Conservation (phyloP, 140 eudicot genomes). For the Ambrosia hybrid region DNA sequence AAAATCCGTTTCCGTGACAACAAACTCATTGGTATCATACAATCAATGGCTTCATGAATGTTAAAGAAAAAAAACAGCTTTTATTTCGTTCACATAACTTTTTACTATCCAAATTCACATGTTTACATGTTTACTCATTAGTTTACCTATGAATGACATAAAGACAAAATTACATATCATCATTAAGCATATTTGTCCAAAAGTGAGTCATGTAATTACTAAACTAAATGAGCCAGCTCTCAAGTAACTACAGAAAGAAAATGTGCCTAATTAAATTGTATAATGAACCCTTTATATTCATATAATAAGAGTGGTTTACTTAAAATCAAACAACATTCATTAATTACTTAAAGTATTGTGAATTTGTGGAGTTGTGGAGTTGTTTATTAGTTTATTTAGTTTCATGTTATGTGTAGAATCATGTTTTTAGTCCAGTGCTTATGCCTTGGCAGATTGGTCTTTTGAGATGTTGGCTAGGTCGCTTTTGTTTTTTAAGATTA, state of each 20-base stretch:
- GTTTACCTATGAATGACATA: no score
- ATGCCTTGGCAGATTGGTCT: conserved; percentile 34
- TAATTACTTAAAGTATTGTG: neutral
- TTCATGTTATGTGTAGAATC: neutral
- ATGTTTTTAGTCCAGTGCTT: neutral
- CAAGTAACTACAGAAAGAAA: neutral
- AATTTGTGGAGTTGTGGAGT: neutral
- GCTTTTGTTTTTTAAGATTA: no score
- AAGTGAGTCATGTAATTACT: neutral
- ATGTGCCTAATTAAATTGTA: neutral
- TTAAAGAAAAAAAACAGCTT: no score
- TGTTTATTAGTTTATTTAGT: neutral
- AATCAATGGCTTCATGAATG: no score
- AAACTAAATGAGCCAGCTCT: neutral
- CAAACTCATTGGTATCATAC: no score
- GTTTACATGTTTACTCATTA: no score
- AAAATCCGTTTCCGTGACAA: no score
- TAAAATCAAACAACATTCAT: neutral
- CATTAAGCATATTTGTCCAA: neutral
- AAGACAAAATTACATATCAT: no score
- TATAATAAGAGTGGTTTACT: conserved; percentile 7
- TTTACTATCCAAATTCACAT: no score
- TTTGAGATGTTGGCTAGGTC: no score
- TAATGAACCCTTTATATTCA: conserved; percentile 1
- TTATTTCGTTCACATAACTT: no score